Evolutionary conservation across 2,329 filamentous ascomycete genomes (phyloP).

Genomic region (Penicillium sp.): DNA sequence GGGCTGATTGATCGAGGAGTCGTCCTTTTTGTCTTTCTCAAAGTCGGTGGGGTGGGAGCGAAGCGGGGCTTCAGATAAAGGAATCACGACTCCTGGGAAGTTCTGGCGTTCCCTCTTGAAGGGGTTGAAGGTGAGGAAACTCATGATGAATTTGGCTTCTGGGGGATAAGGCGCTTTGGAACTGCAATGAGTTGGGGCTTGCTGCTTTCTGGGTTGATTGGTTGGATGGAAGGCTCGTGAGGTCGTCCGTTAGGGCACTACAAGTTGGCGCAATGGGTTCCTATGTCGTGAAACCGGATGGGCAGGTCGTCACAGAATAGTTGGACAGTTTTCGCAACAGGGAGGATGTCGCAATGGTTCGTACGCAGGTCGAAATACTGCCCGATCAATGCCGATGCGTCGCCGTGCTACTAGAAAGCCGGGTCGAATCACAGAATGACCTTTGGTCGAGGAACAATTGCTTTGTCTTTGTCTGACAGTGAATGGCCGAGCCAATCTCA

Average conservation of each 20-base stretch:
- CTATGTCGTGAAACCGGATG: not conserved
- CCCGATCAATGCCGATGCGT: not conserved
- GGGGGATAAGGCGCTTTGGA: not conserved
- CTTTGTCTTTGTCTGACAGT: slow-evolving; percentile 7
- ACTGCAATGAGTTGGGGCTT: not conserved
- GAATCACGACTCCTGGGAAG: slow-evolving; percentile 51
- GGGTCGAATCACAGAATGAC: slow-evolving; percentile 4
- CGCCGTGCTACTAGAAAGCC: slow-evolving; percentile 15
- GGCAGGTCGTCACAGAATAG: slow-evolving; percentile 1
- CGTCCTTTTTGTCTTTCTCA: slow-evolving; percentile 33
- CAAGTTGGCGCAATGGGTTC: slow-evolving; percentile 15
- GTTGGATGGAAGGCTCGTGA: not conserved
- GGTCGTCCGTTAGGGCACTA: slow-evolving; percentile 9
- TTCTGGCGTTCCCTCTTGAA: slow-evolving; percentile 53
- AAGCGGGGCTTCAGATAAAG: slow-evolving; percentile 46
- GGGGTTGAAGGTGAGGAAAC: slow-evolving; percentile 41
- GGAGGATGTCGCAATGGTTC: slow-evolving; percentile 1
- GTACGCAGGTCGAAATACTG: not conserved
- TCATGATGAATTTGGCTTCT: slow-evolving; percentile 23
- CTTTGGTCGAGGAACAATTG: slow-evolving; percentile 8
- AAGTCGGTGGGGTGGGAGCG: slow-evolving; percentile 22
- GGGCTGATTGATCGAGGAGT: slow-evolving; percentile 5
- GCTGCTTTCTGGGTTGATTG: not conserved
- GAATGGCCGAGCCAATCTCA: not conserved
- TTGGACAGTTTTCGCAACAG: slow-evolving; percentile 5